These are phyloP conservation scores for Hyphopichia khmerensis DNA, from an alignment of 1,139 yeast genomes.

Conservation along the genomic window DNA sequence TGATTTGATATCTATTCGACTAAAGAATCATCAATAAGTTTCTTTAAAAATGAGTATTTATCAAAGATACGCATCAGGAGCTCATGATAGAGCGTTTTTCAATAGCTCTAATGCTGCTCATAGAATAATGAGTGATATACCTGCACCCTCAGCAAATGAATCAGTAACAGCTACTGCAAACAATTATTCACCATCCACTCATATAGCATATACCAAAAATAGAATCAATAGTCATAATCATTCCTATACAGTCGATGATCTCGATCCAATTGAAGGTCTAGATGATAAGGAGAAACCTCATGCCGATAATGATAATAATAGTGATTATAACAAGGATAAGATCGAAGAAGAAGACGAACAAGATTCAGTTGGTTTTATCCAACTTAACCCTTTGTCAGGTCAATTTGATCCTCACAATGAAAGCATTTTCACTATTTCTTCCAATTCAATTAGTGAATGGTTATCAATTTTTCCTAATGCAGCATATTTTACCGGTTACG, in stretches of 20 bases:
- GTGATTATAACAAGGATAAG: neutral
- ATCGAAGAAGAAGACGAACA: neutral
- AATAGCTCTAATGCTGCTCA: conserved; percentile 2
- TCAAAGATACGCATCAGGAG: conserved; percentile 40
- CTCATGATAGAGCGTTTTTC: conserved; percentile 28
- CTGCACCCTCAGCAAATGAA: conserved; percentile 3
- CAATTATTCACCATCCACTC: conserved; percentile 1
- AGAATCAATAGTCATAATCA: neutral
- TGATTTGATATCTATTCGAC: too few relatives aligned
- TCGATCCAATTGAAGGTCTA: neutral
- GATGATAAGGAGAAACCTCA: neutral
- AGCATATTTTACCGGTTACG: conserved; percentile 56
- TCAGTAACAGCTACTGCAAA: neutral
- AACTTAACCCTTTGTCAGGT: conserved; percentile 18
- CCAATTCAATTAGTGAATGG: conserved; percentile 29
- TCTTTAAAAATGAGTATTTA: conserved; percentile 25
- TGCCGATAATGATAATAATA: neutral
- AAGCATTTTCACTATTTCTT: conserved; percentile 4
- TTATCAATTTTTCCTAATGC: conserved; percentile 46
- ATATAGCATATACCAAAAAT: neutral
- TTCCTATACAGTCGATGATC: neutral
- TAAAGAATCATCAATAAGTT: too few relatives aligned
- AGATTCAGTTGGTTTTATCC: neutral
- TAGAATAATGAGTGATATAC: conserved; percentile 1
- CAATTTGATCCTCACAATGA: conserved; percentile 15